phyloP scores from a whole-genome alignment of 257 asterid genomes.

The Plantago elongata region DNA sequence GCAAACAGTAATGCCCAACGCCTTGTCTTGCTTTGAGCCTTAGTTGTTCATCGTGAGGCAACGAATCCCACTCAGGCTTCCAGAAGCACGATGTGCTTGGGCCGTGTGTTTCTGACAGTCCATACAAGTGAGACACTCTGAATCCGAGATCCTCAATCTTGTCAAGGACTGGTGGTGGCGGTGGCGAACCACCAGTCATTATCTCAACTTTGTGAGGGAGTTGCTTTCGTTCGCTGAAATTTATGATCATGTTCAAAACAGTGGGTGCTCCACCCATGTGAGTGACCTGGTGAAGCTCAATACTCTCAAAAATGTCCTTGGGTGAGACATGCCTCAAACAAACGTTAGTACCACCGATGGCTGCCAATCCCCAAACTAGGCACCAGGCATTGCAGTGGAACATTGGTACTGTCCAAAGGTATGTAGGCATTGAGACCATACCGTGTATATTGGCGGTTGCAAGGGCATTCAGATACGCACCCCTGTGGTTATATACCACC shows the following conservation, averaged over 20 bases:
- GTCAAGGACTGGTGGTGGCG: conserved; percentile 40
- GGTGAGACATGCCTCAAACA: conserved; percentile 45
- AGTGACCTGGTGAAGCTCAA: conserved; percentile 35
- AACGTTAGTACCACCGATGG: conserved; percentile 53
- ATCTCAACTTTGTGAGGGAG: conserved; percentile 40
- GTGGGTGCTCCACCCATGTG: conserved; percentile 62
- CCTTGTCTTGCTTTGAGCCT: conserved; percentile 47
- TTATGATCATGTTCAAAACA: conserved; percentile 42
- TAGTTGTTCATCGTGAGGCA: conserved; percentile 30
- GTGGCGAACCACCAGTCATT: conserved; percentile 58
- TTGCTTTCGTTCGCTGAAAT: conserved; percentile 21
- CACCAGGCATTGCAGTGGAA: conserved; percentile 69
- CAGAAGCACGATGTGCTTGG: conserved; percentile 47
- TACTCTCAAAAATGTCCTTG: conserved; percentile 31
- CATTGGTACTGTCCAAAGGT: conserved; percentile 65
- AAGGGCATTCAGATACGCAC: conserved; percentile 47
- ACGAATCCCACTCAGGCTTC: conserved; percentile 48
- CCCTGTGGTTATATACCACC: conserved; percentile 51
- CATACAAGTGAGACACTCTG: conserved; percentile 45
- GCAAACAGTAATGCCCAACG: conserved; percentile 39
- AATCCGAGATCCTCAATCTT: conserved; percentile 44
- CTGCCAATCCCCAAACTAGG: conserved; percentile 54
- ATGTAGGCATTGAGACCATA: conserved; percentile 35
- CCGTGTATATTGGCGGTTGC: conserved; percentile 38
- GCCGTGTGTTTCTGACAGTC: conserved; percentile 51